phyloP scores from a whole-genome alignment of 768 basidiomycete genomes.

The Paxillus ammoniavirescens region DNA sequence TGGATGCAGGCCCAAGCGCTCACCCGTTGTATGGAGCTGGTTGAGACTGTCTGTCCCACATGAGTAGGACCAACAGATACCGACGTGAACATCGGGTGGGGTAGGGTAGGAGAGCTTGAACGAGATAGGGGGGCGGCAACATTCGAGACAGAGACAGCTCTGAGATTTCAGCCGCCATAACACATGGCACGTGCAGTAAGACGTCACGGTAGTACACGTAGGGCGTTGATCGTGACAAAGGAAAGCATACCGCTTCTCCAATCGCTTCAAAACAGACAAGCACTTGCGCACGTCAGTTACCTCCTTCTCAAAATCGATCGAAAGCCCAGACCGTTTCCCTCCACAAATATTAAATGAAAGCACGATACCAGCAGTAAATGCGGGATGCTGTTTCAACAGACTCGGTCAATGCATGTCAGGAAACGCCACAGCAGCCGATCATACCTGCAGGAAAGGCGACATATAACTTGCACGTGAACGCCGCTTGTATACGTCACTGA shows the following conservation, averaged over 20 bases:
- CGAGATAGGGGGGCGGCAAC: no score
- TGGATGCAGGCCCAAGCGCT: no score
- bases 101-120: no score
- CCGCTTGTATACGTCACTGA: slow-evolving; percentile 58
- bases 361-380: slow-evolving; percentile 51
- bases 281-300: slow-evolving; percentile 53
- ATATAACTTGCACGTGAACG: slow-evolving; percentile 23
- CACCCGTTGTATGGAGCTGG: no score
- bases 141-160: no score
- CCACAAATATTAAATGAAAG: slow-evolving; percentile 58
- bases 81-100: no score
- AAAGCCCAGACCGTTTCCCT: slow-evolving; percentile 41
- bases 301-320: slow-evolving; percentile 41
- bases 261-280: slow-evolving; percentile 38
- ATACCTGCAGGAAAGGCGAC: slow-evolving; percentile 30
- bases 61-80: no score
- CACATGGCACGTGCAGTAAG: no score
- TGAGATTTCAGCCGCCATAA: no score
- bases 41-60: no score
- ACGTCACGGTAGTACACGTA: no score
- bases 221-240: no score
- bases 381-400: slow-evolving; percentile 28
- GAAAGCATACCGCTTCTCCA: slow-evolving; percentile 33
- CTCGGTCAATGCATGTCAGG: background rate
- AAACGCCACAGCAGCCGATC: background rate